Evolutionary conservation across 441 rosid genomes (phyloP), one percentile per base, ranked within the genome.

Genomic region (Codiaeum variegatum): DNA sequence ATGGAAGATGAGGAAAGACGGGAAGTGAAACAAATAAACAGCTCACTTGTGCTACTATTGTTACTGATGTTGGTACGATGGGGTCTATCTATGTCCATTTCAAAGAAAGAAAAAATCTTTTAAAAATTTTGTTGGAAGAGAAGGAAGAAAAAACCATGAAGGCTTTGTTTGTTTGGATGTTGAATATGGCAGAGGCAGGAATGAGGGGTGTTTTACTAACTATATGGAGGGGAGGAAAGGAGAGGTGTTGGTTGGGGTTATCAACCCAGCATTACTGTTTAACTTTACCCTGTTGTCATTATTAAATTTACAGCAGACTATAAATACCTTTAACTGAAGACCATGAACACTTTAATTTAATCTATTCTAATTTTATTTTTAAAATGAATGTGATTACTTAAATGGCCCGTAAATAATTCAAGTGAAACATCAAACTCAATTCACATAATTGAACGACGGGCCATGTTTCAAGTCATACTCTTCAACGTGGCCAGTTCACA

Each of bases 21-120:
- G 5, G 96, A 87, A 34, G 92, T 82, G 83, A 93, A 93, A 70
- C 98, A 93, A 65, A 91, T 89, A 84, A 91, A 88, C 66, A 89
- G 88, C 80, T 91, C 95, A 6, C 85, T 78, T 0, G 87, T 81
- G 29, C 80, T 76, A 44, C 47, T 69, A 67, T 68, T 80, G 74
- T 47, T 81, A 36, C 72, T 82, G 62, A 72, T 83, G 88, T 78
- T 82, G 78, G 76, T 85, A 76, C 84, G 88, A 85, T 91, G 94
- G 86, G 94, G 88, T 81, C 88, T 85, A 18, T 90, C 97, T 2
- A 75, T 68, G 61, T 89, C 98, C 95, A 89, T 91, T 75, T 55
- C 60, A 16, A 59, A 32, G 56, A n/a, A 16, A 67, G 13, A 40
- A 40, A 16, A 67, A 5, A 29, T 5, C n/a, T 47, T n/a, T n/a